Evolutionary conservation across 768 basidiomycete genomes (phyloP).

Genomic region (Terana coerulea): DNA sequence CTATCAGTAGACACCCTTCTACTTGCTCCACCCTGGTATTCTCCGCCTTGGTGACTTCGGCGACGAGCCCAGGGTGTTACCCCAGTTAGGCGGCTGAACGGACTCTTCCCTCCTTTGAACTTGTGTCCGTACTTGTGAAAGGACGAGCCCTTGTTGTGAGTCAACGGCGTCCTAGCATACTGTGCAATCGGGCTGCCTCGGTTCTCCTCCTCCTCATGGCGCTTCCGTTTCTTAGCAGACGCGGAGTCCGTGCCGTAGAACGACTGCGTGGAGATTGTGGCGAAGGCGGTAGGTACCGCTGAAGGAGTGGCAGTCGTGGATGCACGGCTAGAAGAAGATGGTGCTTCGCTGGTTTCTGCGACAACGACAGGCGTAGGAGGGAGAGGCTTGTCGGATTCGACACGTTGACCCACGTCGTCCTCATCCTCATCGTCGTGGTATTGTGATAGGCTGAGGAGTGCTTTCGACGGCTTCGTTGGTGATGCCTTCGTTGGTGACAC

Average conservation of each 20-base stretch:
- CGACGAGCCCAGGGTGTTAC: neutral
- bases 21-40: too few species aligned
- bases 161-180: conserved; percentile 5
- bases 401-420: conserved; percentile 25
- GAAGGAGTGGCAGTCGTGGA: neutral
- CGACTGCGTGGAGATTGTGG: conserved; percentile 2
- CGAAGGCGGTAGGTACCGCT: neutral
- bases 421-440: conserved; percentile 41
- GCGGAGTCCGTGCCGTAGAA: neutral
- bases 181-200: neutral
- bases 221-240: neutral
- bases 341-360: neutral
- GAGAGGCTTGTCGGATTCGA: neutral
- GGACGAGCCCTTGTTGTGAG: too few species aligned
- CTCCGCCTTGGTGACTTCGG: too few species aligned
- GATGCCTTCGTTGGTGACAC: conserved; percentile 12
- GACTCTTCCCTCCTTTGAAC: neutral
- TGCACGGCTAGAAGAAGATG: neutral
- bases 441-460: conserved; percentile 35
- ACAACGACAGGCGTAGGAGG: neutral
- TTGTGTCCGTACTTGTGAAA: neutral
- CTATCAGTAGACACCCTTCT: too few species aligned
- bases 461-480: conserved; percentile 24
- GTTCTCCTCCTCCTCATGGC: neutral
- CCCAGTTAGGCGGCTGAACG: neutral